A percentile compares a stretch with the other conserved stretches of the same genome.
Conservation (phyloP, 805 yeast genomes). For the Torulaspora delbrueckii region DNA sequence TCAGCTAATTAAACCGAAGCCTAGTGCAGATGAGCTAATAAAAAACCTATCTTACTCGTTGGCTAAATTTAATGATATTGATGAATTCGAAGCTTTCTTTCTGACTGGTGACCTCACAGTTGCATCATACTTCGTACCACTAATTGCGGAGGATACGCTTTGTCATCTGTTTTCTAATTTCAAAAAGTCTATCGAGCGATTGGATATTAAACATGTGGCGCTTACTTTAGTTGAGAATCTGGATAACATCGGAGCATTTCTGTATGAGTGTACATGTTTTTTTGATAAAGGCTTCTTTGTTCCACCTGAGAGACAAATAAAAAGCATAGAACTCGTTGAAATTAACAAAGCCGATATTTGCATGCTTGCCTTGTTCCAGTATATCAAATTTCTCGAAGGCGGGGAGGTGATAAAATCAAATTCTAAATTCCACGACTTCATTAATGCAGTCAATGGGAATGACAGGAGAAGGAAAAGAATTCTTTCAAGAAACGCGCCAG, state of each 20-base stretch:
- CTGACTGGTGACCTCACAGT: slow-evolving; percentile 9
- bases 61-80: slow-evolving; percentile 13
- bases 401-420: neutral
- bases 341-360: slow-evolving; percentile 14
- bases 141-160: slow-evolving; percentile 24
- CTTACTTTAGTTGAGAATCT: slow-evolving; percentile 11
- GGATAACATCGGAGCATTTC: slow-evolving; percentile 8
- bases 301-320: slow-evolving; percentile 1
- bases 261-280: slow-evolving; percentile 7
- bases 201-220: neutral
- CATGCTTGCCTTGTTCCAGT: slow-evolving; percentile 6
- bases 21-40: slow-evolving; percentile 15
- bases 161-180: slow-evolving; percentile 8
- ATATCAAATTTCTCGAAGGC: slow-evolving; percentile 3
- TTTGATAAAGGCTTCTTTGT: slow-evolving; percentile 13
- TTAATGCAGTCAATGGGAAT: neutral
- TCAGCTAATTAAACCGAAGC: slow-evolving; percentile 12
- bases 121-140: slow-evolving; percentile 22
- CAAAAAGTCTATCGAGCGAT: neutral
- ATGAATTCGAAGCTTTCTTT: slow-evolving; percentile 25
- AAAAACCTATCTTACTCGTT: slow-evolving; percentile 13
- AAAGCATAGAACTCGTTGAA: neutral
- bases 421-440: neutral
- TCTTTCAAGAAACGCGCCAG: neutral
- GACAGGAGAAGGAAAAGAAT: slow-evolving; percentile 2